Evolutionary conservation across 2,329 filamentous ascomycete genomes (phyloP).

Genomic region (Cephalotrichum gorgonifer): DNA sequence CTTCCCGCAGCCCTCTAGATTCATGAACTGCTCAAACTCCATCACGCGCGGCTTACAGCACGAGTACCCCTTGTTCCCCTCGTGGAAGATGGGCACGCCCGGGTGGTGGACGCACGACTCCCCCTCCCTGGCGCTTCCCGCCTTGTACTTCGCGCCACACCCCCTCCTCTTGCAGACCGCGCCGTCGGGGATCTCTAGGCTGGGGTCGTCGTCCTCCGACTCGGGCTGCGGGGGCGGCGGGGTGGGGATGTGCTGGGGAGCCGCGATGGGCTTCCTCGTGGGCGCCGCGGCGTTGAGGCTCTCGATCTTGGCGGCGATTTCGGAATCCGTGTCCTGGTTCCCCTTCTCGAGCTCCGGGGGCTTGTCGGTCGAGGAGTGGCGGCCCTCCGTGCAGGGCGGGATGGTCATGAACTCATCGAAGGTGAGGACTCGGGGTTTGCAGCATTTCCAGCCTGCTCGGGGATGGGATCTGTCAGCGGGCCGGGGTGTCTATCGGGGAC

Average conservation of each 20-base stretch:
- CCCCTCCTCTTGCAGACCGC: slow-evolving; percentile 67
- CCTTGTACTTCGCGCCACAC: slow-evolving; percentile 59
- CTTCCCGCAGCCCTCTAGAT: slow-evolving; percentile 80
- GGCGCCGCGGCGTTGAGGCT: slow-evolving; percentile 37
- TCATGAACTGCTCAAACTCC: slow-evolving; percentile 97
- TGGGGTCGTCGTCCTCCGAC: slow-evolving; percentile 79
- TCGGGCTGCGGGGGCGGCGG: slow-evolving; percentile 57
- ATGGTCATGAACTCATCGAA: slow-evolving; percentile 98
- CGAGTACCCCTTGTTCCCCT: slow-evolving; percentile 94
- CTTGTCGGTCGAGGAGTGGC: slow-evolving; percentile 77
- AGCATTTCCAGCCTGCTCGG: slow-evolving; percentile 86
- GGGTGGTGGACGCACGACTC: slow-evolving; percentile 86
- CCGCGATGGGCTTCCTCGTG: slow-evolving; percentile 25
- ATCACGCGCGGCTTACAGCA: slow-evolving; percentile 93
- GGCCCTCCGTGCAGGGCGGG: slow-evolving; percentile 83
- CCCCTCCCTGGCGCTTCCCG: slow-evolving; percentile 47
- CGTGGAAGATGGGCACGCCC: slow-evolving; percentile 86
- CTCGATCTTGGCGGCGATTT: slow-evolving; percentile 35
- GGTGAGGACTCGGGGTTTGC: slow-evolving; percentile 89
- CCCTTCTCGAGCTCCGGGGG: slow-evolving; percentile 53
- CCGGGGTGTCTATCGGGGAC: neutral
- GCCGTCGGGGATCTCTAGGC: slow-evolving; percentile 60
- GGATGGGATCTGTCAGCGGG: neutral
- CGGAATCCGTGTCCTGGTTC: slow-evolving; percentile 28
- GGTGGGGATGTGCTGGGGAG: slow-evolving; percentile 34